Conservation (phyloP, 306 rosid species). For the Adenanthera pavonina region DNA sequence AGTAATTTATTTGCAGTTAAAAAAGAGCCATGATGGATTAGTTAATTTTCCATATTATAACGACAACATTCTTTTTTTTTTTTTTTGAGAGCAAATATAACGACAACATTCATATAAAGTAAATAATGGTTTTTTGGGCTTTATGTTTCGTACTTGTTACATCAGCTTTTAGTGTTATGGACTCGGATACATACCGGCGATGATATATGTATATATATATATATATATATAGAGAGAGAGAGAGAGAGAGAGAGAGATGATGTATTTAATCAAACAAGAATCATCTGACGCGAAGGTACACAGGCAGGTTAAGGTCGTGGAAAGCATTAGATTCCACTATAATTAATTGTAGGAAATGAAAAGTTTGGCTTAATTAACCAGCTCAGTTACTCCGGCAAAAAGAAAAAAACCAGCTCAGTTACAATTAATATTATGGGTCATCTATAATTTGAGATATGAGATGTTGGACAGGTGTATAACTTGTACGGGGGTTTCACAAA, state of each 20-base stretch:
- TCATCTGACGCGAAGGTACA: background rate
- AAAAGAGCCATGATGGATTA: background rate
- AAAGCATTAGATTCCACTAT: constrained; percentile 27
- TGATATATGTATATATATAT: too few relatives aligned
- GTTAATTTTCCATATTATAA: background rate
- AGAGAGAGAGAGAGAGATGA: background rate
- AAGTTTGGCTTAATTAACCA: background rate
- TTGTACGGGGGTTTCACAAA: background rate
- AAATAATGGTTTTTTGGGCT: background rate
- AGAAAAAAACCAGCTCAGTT: background rate
- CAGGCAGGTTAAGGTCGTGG: background rate
- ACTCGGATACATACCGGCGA: background rate
- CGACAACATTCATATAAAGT: background rate
- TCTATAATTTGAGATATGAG: background rate
- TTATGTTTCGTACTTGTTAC: background rate
- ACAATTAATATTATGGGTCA: background rate
- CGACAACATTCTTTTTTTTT: background rate
- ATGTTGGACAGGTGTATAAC: background rate
- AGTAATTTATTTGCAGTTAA: background rate
- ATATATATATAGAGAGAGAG: background rate
- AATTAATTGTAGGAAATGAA: background rate
- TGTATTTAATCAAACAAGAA: background rate
- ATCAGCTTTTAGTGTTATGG: background rate
- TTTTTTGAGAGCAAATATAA: too few relatives aligned
- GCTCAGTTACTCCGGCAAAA: too few relatives aligned